A percentile compares a stretch with the other conserved stretches of the same genome.
phyloP scores from a whole-genome alignment of 1,284 basidiomycete species.

The Golubevia pallescens region DNA sequence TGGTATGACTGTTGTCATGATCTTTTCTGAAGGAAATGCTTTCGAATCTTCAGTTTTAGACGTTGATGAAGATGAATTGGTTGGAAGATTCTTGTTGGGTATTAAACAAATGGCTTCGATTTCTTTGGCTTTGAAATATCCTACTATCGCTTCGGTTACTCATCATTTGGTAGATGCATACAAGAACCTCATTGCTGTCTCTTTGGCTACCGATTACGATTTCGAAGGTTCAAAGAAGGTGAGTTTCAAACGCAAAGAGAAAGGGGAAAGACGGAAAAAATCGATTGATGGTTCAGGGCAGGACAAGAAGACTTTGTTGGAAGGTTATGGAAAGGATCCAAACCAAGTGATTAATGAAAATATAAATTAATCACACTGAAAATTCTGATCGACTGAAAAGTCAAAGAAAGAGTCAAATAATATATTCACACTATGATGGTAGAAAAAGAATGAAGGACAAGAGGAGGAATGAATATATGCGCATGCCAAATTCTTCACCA shows the following conservation, averaged over 20 bases:
- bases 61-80: slow-evolving; percentile 85
- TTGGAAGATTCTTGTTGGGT: slow-evolving; percentile 88
- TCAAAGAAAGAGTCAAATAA: slow-evolving; percentile 13
- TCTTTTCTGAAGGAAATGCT: slow-evolving; percentile 87
- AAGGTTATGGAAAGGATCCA: neutral
- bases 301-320: neutral
- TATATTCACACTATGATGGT: neutral
- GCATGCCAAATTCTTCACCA: too few relatives aligned
- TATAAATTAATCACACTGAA: slow-evolving; percentile 22
- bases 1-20: slow-evolving; percentile 89
- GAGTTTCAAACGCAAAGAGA: slow-evolving; percentile 35
- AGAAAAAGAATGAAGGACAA: too few relatives aligned
- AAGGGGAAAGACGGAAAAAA: slow-evolving; percentile 2
- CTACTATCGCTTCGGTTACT: slow-evolving; percentile 88
- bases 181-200: slow-evolving; percentile 91
- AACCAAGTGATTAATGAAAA: slow-evolving; percentile 16
- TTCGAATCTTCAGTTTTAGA: slow-evolving; percentile 90
- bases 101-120: slow-evolving; percentile 95
- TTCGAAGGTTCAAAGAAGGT: slow-evolving; percentile 95
- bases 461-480: too few relatives aligned
- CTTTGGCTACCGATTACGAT: slow-evolving; percentile 89
- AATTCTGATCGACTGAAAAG: slow-evolving; percentile 27
- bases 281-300: too few relatives aligned
- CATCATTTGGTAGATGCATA: slow-evolving; percentile 98
- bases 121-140: slow-evolving; percentile 93